Conservation (phyloP, 176 grass and related monocot species). For the Miscanthus lutarioriparius region DNA sequence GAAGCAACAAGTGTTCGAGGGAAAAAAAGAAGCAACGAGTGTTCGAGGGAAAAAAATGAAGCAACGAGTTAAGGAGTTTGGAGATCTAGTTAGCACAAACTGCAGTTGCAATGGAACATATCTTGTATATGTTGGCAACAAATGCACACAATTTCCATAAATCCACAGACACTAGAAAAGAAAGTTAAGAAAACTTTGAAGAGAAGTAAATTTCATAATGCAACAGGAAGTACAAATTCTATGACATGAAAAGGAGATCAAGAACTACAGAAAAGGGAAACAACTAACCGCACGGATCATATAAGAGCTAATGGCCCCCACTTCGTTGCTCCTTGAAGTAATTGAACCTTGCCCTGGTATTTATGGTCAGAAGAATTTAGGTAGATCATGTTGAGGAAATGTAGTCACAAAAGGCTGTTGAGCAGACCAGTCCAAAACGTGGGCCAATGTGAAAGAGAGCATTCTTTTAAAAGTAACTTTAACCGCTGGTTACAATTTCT, state of each 20-base stretch:
- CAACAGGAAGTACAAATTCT: not conserved
- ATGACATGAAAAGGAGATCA: not conserved
- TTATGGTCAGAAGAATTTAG: constrained; percentile 15
- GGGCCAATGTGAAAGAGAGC: not conserved
- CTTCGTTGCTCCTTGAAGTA: constrained; percentile 30
- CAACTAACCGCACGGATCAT: constrained; percentile 42
- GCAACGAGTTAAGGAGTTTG: not conserved
- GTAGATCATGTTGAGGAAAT: constrained; percentile 3
- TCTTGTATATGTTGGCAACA: not conserved
- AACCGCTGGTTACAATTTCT: not conserved
- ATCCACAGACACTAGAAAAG: not conserved
- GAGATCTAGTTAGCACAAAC: not conserved
- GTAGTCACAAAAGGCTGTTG: not conserved
- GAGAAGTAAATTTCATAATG: not conserved
- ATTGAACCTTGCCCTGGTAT: constrained; percentile 43
- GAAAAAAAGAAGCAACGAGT: no score
- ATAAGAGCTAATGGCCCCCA: constrained; percentile 25
- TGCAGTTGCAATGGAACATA: not conserved
- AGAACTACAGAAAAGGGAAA: not conserved
- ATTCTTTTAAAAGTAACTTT: not conserved
- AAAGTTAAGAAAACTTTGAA: not conserved
- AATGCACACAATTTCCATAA: not conserved
- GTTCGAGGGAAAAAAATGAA: no score
- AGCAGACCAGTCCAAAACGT: constrained; percentile 6
- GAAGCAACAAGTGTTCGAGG: not conserved